Base-by-base conservation (phyloP, 78 protist genomes). In the Dictyostelium purpureum region DNA sequence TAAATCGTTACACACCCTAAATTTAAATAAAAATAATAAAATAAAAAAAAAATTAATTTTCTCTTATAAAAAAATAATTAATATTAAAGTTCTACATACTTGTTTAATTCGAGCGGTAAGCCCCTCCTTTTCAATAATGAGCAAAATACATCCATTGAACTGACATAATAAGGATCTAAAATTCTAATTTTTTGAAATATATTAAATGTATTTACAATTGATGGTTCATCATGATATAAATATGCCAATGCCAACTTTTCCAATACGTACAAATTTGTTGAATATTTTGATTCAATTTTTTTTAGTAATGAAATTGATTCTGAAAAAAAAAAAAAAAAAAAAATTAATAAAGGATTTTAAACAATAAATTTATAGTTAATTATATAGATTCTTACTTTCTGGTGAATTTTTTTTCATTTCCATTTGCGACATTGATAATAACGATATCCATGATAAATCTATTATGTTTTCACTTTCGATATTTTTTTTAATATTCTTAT, bases 131-230 rank as follows among this genome's bases (percentile, higher is more conserved):
- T 85, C 42, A 85, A 59, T 61, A 85, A 47, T 37, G 92, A 85
- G 35, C 92, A 85, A 73, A 56, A 85, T 11, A 85, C n/a, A 85
- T 85, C 92, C 92, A 85, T 85, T 11, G 92, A 85, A 33, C 82
- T 76, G n/a, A 73, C 43, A 85, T 85, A 85, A 73, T 42, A 73
- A 14, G 83, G 52, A 85, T 85, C 92, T 26, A 49, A 56, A 31
- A 28, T 9, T 70, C 92, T 70, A 14, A 85, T 49, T 45, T 73
- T 85, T 42, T 85, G 80, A 31, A 85, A 85, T 16, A 51, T 73
- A 59, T 85, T 57, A 40, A 73, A 71, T 24, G 79, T 85, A 33
- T 85, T 85, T 2, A 85, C 49, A 35, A 85, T 85, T 4, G 92
- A 85, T n/a, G 92, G 92, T 73, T 85, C 92, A 14, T 85, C 92